Conservation (phyloP, 2,329 filamentous ascomycete species). For the Rhexocercosporidium sp. region DNA sequence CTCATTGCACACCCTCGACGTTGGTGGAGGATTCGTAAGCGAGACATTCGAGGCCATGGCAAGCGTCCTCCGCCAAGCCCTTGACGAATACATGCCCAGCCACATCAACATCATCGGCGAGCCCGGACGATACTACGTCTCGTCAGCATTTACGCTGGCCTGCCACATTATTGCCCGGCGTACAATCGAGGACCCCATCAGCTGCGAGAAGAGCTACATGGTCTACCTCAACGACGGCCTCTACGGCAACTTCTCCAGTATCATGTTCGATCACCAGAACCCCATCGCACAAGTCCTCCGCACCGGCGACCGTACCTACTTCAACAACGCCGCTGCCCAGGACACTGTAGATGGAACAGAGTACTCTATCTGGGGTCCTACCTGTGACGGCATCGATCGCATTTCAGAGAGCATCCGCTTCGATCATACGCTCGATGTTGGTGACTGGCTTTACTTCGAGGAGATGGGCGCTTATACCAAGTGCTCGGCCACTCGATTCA, state of each 20-base stretch:
- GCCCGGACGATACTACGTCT: constrained; percentile 95
- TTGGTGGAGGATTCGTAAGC: constrained; percentile 90
- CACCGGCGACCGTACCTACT: constrained; percentile 60
- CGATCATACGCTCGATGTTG: constrained; percentile 79
- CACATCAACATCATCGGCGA: constrained; percentile 88
- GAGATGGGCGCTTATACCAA: constrained; percentile 99
- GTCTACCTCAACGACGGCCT: constrained; percentile 96
- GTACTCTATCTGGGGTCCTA: constrained; percentile 98
- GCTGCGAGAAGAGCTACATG: constrained; percentile 82
- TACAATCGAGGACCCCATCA: constrained; percentile 75
- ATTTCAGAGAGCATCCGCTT: constrained; percentile 84
- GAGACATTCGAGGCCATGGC: constrained; percentile 95
- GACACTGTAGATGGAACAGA: constrained; percentile 63
- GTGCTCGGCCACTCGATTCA: constrained; percentile 97
- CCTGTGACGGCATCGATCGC: constrained; percentile 96
- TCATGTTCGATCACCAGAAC: constrained; percentile 98
- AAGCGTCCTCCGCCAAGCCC: constrained; percentile 73
- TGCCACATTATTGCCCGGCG: constrained; percentile 96
- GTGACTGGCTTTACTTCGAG: constrained; percentile 98
- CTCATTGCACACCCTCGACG: constrained; percentile 84
- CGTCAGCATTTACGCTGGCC: constrained; percentile 90
- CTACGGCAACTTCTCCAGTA: constrained; percentile 98
- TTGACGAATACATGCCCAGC: constrained; percentile 86
- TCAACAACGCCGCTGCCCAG: constrained; percentile 58
- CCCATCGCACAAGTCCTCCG: constrained; percentile 83